phyloP scores from a whole-genome alignment of 2,329 filamentous ascomycete species.

The Colletotrichum tropicale region DNA sequence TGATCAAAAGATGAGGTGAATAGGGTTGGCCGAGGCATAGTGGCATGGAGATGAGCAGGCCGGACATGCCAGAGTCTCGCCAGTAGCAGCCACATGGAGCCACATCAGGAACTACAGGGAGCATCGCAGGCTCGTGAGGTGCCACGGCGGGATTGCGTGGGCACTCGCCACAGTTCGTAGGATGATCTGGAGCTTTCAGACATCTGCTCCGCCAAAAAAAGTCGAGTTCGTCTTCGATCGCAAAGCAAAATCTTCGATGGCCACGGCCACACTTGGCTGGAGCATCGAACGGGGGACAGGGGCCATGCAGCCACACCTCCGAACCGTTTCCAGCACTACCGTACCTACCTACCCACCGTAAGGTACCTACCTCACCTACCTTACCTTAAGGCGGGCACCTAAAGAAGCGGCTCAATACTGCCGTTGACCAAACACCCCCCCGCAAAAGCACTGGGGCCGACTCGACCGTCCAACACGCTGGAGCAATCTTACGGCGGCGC shows the following conservation, averaged over 20 bases:
- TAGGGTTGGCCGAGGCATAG: not conserved
- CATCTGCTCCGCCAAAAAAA: not conserved
- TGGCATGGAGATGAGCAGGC: not conserved
- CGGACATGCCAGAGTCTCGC: not conserved
- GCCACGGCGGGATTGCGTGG: not conserved
- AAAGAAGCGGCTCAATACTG: not conserved
- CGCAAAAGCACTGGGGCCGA: not conserved
- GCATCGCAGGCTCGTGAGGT: not conserved
- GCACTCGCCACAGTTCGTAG: slow-evolving; percentile 4
- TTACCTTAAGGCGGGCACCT: not conserved
- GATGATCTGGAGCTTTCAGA: not conserved
- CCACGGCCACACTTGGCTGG: slow-evolving; percentile 2
- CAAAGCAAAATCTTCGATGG: slow-evolving; percentile 6
- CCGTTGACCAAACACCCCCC: not conserved
- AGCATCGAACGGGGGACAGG: not conserved
- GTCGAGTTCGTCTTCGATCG: slow-evolving; percentile 1
- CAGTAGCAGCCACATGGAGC: not conserved
- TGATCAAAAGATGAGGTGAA: not conserved
- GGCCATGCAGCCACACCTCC: slow-evolving; percentile 5
- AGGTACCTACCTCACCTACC: not conserved
- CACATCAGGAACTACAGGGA: not conserved
- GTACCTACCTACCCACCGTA: not conserved
- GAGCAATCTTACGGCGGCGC: not conserved
- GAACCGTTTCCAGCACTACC: not conserved
- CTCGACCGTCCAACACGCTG: not conserved